Evolutionary conservation across 495 filamentous ascomycete species (phyloP).

Genomic region (Podospora comata): DNA sequence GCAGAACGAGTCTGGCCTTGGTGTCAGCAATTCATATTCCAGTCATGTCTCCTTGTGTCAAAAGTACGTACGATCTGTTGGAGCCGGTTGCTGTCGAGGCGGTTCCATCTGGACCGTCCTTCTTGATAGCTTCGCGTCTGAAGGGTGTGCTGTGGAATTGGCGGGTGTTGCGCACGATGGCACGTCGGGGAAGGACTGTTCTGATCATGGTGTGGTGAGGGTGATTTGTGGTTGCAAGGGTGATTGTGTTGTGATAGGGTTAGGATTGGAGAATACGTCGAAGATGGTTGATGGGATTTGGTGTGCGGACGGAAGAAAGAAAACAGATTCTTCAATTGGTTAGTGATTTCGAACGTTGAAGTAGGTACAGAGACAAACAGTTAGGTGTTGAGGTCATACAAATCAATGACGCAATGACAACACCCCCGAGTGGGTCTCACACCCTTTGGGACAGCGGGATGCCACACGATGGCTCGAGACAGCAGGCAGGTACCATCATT

Average conservation of each 20-base stretch:
- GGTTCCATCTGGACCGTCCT: not conserved
- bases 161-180: not conserved
- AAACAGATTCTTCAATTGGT: not conserved
- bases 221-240: not conserved
- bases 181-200: not conserved
- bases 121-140: not conserved
- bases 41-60: not conserved
- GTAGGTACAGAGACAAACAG: not conserved
- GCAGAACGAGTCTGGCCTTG: not conserved
- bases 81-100: not conserved
- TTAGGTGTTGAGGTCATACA: not conserved
- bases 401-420: not conserved
- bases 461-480: not conserved
- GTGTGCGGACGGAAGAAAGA: not conserved
- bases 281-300: not conserved
- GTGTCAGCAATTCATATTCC: not conserved
- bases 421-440: not conserved
- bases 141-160: not conserved
- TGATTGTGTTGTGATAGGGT: not conserved
- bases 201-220: not conserved
- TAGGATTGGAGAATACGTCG: not conserved
- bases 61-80: not conserved
- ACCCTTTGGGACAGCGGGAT: not conserved
- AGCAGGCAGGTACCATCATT: too few species aligned
- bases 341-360: not conserved